Conservation (phyloP, 1,284 basidiomycete species). For the Fomitiporia mediterranea region DNA sequence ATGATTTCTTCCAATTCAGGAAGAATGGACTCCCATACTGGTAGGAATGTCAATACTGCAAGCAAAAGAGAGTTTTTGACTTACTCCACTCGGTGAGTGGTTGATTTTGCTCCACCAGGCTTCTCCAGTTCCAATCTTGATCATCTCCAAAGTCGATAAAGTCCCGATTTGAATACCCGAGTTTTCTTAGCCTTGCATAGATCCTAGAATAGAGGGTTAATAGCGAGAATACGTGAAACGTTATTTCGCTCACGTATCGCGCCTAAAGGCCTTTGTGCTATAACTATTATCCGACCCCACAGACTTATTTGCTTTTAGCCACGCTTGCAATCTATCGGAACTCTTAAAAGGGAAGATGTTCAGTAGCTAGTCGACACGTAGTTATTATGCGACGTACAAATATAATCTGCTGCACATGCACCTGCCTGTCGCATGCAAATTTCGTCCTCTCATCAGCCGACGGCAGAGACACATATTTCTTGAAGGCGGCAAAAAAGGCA, state of each 20-base stretch:
- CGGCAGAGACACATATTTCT: too few relatives aligned
- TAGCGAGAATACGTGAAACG: neutral
- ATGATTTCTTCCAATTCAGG: slow-evolving; percentile 7
- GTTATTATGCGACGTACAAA: neutral
- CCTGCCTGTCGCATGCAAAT: too few relatives aligned
- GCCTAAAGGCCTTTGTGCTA: neutral
- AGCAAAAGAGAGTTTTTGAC: neutral
- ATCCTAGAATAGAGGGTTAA: neutral
- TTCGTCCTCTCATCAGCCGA: too few relatives aligned
- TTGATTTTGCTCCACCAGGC: neutral
- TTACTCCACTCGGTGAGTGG: slow-evolving; percentile 8
- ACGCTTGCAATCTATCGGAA: neutral
- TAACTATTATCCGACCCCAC: neutral
- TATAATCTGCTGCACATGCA: too few relatives aligned
- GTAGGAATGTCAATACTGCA: neutral
- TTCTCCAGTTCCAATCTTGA: slow-evolving; percentile 9
- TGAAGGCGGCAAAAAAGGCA: too few relatives aligned
- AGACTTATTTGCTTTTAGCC: neutral
- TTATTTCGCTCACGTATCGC: neutral
- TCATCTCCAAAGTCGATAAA: neutral
- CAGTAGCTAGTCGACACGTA: neutral
- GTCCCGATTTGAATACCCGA: slow-evolving; percentile 4
- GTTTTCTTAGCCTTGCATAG: neutral
- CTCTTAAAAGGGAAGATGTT: neutral
- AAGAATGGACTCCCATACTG: slow-evolving; percentile 3